Conservation (phyloP, 2,329 filamentous ascomycete species). For the Colletotrichum kahawae region DNA sequence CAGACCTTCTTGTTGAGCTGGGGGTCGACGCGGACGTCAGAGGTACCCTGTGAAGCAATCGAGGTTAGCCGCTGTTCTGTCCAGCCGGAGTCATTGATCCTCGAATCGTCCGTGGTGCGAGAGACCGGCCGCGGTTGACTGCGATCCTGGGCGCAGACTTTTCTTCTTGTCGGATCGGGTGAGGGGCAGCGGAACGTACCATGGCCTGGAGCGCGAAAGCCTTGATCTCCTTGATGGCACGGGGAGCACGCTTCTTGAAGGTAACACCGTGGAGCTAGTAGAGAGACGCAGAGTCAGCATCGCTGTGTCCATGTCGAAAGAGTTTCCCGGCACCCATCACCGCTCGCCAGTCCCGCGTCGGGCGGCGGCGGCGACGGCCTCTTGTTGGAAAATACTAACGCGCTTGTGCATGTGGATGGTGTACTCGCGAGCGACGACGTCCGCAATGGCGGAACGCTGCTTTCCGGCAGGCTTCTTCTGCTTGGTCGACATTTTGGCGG, state of each 20-base stretch:
- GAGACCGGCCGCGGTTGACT: background rate
- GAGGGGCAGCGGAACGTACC: slow-evolving; percentile 66
- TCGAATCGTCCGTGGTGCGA: background rate
- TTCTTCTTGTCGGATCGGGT: background rate
- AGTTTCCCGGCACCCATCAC: background rate
- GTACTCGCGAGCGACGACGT: slow-evolving; percentile 99
- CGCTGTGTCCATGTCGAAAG: background rate
- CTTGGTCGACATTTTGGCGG: slow-evolving; percentile 65
- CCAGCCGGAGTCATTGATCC: background rate
- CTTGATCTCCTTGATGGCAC: slow-evolving; percentile 99
- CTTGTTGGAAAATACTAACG: slow-evolving; percentile 21
- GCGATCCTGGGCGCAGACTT: background rate
- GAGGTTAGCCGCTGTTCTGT: slow-evolving; percentile 24
- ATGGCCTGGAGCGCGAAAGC: slow-evolving; percentile 91
- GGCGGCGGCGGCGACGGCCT: slow-evolving; percentile 24
- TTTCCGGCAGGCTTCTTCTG: slow-evolving; percentile 72
- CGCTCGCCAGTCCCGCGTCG: background rate
- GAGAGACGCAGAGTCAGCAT: slow-evolving; percentile 36
- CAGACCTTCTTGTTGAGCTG: slow-evolving; percentile 99
- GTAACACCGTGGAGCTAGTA: slow-evolving; percentile 89
- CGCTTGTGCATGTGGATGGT: slow-evolving; percentile 99
- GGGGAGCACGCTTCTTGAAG: slow-evolving; percentile 99
- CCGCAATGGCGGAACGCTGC: slow-evolving; percentile 91
- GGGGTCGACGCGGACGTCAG: slow-evolving; percentile 96
- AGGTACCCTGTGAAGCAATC: slow-evolving; percentile 74